A percentile compares a stretch with the other conserved stretches of the same genome.
These are phyloP conservation scores for Mycena galopus DNA, from an alignment of 768 basidiomycete species.

Conservation along the genomic window DNA sequence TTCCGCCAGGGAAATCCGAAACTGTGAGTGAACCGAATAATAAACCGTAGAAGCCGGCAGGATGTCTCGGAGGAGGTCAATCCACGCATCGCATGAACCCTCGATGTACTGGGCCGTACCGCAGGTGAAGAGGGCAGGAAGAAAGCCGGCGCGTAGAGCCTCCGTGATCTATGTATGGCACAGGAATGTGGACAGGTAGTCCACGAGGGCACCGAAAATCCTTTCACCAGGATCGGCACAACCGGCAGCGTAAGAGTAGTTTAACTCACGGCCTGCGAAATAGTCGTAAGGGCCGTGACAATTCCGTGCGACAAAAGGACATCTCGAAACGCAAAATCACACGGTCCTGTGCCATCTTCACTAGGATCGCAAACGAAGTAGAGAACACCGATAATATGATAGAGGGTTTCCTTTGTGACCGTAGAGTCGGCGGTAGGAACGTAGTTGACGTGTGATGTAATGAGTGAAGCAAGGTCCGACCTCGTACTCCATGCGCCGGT, in stretches of 20 bases:
- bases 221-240: neutral
- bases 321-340: neutral
- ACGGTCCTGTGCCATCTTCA: neutral
- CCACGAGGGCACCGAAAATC: neutral
- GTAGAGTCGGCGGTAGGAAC: neutral
- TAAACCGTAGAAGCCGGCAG: neutral
- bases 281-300: neutral
- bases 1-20: neutral
- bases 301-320: neutral
- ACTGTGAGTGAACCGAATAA: neutral
- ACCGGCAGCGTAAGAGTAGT: neutral
- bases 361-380: neutral
- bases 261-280: neutral
- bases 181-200: neutral
- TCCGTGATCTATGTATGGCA: neutral
- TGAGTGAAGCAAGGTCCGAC: neutral
- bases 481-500: neutral
- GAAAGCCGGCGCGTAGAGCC: slow-evolving; percentile 1
- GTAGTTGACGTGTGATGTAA: neutral
- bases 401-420: neutral
- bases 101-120: neutral
- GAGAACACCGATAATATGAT: neutral
- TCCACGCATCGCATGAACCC: neutral
- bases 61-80: neutral
- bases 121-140: neutral